A percentile compares a stretch with the other conserved stretches of the same genome.
These are phyloP conservation scores for Russula lepida DNA, from an alignment of 768 basidiomycete species.

Conservation along the genomic window DNA sequence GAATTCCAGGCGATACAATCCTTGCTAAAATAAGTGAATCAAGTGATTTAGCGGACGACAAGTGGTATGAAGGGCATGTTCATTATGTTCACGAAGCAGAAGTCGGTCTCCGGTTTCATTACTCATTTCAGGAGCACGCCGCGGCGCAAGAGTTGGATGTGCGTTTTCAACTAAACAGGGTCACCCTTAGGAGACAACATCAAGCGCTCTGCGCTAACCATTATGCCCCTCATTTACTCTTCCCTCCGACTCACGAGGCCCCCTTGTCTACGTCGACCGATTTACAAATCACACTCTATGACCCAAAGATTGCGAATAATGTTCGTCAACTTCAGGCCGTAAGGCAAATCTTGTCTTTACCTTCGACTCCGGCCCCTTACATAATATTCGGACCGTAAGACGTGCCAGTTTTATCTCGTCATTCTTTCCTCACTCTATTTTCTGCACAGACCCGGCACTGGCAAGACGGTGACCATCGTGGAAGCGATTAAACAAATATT, in stretches of 20 bases:
- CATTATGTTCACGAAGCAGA: not conserved
- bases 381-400: slow-evolving; percentile 59
- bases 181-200: slow-evolving; percentile 47
- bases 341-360: not conserved
- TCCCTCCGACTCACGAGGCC: not conserved
- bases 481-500: slow-evolving; percentile 56
- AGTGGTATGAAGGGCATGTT: slow-evolving; percentile 10
- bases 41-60: not conserved
- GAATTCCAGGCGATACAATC: not conserved
- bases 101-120: not conserved
- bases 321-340: not conserved
- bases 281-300: not conserved
- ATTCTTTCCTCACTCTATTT: not conserved
- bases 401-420: not conserved
- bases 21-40: not conserved
- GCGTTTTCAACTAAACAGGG: slow-evolving; percentile 46
- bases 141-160: not conserved
- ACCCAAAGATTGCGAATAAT: slow-evolving; percentile 2
- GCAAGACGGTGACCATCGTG: slow-evolving; percentile 58
- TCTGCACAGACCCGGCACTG: slow-evolving; percentile 46
- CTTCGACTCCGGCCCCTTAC: slow-evolving; percentile 37
- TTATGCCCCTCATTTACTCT: not conserved
- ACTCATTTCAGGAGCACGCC: not conserved
- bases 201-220: not conserved
- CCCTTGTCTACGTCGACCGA: not conserved